Evolutionary conservation across 805 yeast species (phyloP), one percentile per base, ranked within the genome.

Genomic region (Phaffomyces antillensis): DNA sequence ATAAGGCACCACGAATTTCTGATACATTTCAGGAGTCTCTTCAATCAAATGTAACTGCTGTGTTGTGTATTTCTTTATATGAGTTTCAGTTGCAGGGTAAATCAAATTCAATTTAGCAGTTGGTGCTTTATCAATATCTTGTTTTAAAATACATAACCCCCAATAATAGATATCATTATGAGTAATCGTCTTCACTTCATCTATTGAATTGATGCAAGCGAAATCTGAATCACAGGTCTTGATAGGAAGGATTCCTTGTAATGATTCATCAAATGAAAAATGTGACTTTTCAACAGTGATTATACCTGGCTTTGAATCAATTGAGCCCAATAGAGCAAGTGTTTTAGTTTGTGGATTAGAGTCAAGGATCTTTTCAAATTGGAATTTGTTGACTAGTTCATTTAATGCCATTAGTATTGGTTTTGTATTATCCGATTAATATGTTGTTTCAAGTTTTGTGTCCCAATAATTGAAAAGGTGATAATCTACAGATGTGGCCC

Each of bases 21-120:
- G 42, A 67, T 91, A 93, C 63, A 78, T 67, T 43, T 80, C 81
- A 1, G 96, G 95, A 2, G 97, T 87, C 60, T 93, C 99, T 15
- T 63, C 60, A 4, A 93, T 72, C 57, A 84, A 63, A 51, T 81
- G 88, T 30, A 61, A 55, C n/a, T 63, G 64, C 52, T 84, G 88
- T 13, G 63, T 67, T n/a, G 76, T 70, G 60, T 77, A 87, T 65
- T 93, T 93, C 39, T 73, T 73, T 39, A 93, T 79, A 60, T 93
- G 99, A 4, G 81, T 76, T 40, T 78, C 81, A 0, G 96, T 84
- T 0, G 98, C 98, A 2, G 99, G 99, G 61, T 77, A 88, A 24
- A 91, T 81, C 45, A 91, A 54, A 53, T 83, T 88, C 44, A 87
- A 54, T 57, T 90, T 89, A 15, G 82, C 81, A 1, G 79, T 73